Evolutionary conservation across 768 basidiomycete genomes (phyloP).

Genomic region (Nidularia sp.): DNA sequence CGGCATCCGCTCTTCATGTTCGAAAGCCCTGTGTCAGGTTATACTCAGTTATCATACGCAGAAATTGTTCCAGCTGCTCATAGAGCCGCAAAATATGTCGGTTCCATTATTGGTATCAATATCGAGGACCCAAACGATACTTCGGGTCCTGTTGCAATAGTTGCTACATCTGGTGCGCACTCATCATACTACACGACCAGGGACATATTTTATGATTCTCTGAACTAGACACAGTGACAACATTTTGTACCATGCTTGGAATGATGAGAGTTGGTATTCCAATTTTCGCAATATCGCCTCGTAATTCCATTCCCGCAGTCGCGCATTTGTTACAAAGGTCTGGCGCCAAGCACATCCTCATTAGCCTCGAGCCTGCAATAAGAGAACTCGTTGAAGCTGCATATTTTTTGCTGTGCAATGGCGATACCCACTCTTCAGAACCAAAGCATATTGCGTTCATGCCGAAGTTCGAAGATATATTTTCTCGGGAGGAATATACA

Average conservation of each 20-base stretch:
- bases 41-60: constrained; percentile 1
- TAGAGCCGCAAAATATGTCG: constrained; percentile 4
- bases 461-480: neutral
- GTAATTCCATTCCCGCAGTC: constrained; percentile 37
- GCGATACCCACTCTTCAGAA: too few relatives aligned
- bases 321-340: constrained; percentile 29
- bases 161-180: constrained; percentile 4
- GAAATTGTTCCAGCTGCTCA: constrained; percentile 9
- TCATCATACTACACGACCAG: neutral
- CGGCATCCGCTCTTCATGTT: constrained; percentile 4
- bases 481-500: neutral
- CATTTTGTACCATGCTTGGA: constrained; percentile 22
- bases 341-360: constrained; percentile 11
- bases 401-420: neutral
- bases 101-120: neutral
- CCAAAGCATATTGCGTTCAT: neutral
- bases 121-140: neutral
- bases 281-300: constrained; percentile 24
- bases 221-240: constrained; percentile 23
- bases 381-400: neutral
- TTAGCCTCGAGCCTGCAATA: constrained; percentile 11
- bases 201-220: too few relatives aligned
- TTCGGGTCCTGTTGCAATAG: constrained; percentile 4
- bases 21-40: neutral
- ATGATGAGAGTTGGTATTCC: constrained; percentile 28